A percentile compares a stretch with the other conserved stretches of the same genome.
These are phyloP conservation scores for Dictyostelium firmibasis DNA, from an alignment of 78 protist genomes.

Conservation along the genomic window DNA sequence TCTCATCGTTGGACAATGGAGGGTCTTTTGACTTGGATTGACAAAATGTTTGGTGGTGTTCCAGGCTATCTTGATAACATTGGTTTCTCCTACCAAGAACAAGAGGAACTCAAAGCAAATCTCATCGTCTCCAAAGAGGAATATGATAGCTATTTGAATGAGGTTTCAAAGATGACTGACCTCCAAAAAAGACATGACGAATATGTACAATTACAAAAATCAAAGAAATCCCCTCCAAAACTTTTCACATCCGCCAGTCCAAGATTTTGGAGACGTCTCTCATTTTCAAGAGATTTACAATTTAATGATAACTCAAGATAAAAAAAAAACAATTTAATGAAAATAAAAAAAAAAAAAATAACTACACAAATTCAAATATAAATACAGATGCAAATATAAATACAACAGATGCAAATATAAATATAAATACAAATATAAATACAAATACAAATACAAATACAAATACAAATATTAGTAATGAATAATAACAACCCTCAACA, in stretches of 20 bases:
- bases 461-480: too few species aligned
- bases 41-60: constrained; percentile 37
- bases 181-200: constrained; percentile 53
- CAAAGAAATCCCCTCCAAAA: background rate
- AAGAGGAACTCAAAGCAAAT: constrained; percentile 44
- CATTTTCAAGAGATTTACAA: constrained; percentile 22
- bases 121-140: constrained; percentile 61
- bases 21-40: constrained; percentile 55
- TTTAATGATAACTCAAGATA: background rate
- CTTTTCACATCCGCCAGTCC: background rate
- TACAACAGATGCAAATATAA: too few species aligned
- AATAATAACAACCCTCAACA: too few species aligned
- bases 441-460: too few species aligned
- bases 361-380: background rate
- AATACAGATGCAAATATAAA: too few species aligned
- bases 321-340: background rate
- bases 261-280: constrained; percentile 46
- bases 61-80: constrained; percentile 22
- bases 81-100: constrained; percentile 55
- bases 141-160: background rate
- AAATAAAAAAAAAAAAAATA: background rate
- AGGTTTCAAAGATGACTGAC: background rate
- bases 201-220: constrained; percentile 18
- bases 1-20: constrained; percentile 28
- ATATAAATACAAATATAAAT: too few species aligned